Evolutionary conservation across 1,139 yeast genomes (phyloP).

Genomic region (Suhomyces bokatorum): DNA sequence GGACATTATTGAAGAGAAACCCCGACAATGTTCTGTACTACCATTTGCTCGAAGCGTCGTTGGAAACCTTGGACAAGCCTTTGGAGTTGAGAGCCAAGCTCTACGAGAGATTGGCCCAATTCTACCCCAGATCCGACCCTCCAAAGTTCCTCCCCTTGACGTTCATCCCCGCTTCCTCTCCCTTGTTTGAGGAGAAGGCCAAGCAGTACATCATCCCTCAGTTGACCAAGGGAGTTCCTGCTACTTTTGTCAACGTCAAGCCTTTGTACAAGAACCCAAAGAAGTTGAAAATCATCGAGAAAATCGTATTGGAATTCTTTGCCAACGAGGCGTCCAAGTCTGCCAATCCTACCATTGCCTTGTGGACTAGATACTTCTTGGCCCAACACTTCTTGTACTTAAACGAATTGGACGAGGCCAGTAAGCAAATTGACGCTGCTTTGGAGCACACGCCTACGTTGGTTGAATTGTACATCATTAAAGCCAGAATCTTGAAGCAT

Average conservation of each 20-base stretch:
- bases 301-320: slow-evolving; percentile 54
- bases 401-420: slow-evolving; percentile 54
- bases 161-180: slow-evolving; percentile 57
- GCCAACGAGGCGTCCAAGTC: slow-evolving; percentile 26
- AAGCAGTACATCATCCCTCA: slow-evolving; percentile 57
- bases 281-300: slow-evolving; percentile 52
- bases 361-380: slow-evolving; percentile 80
- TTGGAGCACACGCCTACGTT: slow-evolving; percentile 75
- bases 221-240: slow-evolving; percentile 82
- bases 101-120: slow-evolving; percentile 61
- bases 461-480: slow-evolving; percentile 76
- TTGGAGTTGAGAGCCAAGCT: slow-evolving; percentile 49
- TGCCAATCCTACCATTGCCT: slow-evolving; percentile 51
- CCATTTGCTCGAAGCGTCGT: slow-evolving; percentile 60
- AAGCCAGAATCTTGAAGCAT: slow-evolving; percentile 81
- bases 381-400: slow-evolving; percentile 74
- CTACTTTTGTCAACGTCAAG: slow-evolving; percentile 83
- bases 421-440: slow-evolving; percentile 60
- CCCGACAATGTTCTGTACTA: slow-evolving; percentile 79
- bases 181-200: slow-evolving; percentile 46
- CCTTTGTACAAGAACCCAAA: slow-evolving; percentile 61
- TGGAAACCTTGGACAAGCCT: slow-evolving; percentile 43
- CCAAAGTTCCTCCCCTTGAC: slow-evolving; percentile 77
- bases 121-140: slow-evolving; percentile 85
- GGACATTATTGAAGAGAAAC: slow-evolving; percentile 75